Conservation (phyloP, 2,329 filamentous ascomycete species). For the Sporothrix mexicana region DNA sequence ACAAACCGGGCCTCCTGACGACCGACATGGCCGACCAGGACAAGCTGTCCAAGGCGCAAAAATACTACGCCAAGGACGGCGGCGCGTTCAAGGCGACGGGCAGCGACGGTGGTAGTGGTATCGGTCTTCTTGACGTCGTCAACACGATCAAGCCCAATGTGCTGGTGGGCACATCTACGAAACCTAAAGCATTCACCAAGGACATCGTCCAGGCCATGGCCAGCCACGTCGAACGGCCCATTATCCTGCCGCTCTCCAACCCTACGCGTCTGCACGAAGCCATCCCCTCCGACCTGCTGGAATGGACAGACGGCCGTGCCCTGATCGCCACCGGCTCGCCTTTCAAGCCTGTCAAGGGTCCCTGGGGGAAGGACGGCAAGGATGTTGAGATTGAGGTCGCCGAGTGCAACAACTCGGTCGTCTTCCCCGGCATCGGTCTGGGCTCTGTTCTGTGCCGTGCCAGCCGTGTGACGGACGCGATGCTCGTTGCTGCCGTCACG, state of each 20-base stretch:
- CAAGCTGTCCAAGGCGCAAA: slow-evolving; percentile 65
- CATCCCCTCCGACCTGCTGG: slow-evolving; percentile 73
- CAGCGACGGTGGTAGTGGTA: background rate
- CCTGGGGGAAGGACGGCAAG: slow-evolving; percentile 56
- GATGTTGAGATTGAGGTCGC: slow-evolving; percentile 61
- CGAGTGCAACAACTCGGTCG: slow-evolving; percentile 88
- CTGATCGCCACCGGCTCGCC: slow-evolving; percentile 85
- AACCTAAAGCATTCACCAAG: slow-evolving; percentile 76
- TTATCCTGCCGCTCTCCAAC: slow-evolving; percentile 82
- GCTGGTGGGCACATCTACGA: slow-evolving; percentile 82
- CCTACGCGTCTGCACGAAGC: slow-evolving; percentile 86
- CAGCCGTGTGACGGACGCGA: slow-evolving; percentile 71
- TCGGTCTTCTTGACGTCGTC: slow-evolving; percentile 67
- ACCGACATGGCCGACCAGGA: slow-evolving; percentile 52
- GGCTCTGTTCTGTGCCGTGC: slow-evolving; percentile 75
- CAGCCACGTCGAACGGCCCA: slow-evolving; percentile 71
- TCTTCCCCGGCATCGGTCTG: slow-evolving; percentile 85
- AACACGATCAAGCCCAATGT: slow-evolving; percentile 77
- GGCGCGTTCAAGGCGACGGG: slow-evolving; percentile 58
- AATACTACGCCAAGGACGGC: slow-evolving; percentile 67
- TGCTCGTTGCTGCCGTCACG: slow-evolving; percentile 80
- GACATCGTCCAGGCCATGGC: slow-evolving; percentile 78
- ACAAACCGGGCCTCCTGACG: slow-evolving; percentile 79
- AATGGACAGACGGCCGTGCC: slow-evolving; percentile 79
- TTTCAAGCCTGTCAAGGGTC: slow-evolving; percentile 72